These are phyloP conservation scores for Picochlorum sp. DNA, from an alignment of 139 green algal genomes.

Conservation along the genomic window DNA sequence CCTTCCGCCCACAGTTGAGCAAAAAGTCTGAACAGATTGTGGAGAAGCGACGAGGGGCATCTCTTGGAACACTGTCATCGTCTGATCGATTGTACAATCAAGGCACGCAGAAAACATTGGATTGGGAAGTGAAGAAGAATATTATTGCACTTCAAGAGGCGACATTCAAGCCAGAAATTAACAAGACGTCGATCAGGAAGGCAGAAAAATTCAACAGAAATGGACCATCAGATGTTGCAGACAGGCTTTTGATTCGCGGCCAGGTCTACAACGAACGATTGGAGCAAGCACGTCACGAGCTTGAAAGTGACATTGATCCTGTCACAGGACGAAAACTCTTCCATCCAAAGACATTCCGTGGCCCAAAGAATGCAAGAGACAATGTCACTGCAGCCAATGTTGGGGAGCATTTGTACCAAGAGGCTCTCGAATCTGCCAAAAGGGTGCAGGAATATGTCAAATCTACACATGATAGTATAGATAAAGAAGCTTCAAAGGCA, in stretches of 20 bases:
- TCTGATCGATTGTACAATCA: constrained; percentile 71
- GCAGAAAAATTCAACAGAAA: constrained; percentile 7
- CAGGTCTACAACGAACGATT: constrained; percentile 41
- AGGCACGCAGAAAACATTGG: constrained; percentile 33
- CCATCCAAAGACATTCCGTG: constrained; percentile 48
- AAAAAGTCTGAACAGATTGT: constrained; percentile 17
- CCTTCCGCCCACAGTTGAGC: constrained; percentile 58
- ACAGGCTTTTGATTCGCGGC: constrained; percentile 17
- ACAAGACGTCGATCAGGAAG: constrained; percentile 12
- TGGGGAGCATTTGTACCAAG: constrained; percentile 63
- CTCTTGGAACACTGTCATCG: background rate
- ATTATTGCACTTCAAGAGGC: constrained; percentile 59
- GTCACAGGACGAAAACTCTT: constrained; percentile 55
- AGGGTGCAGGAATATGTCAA: constrained; percentile 22
- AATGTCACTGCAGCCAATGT: constrained; percentile 18
- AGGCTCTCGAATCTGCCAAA: constrained; percentile 32
- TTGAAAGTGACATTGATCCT: constrained; percentile 42
- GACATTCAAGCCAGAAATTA: constrained; percentile 60
- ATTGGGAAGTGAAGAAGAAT: constrained; percentile 33
- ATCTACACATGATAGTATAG: constrained; percentile 10
- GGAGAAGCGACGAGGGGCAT: constrained; percentile 10
- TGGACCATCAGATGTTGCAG: background rate
- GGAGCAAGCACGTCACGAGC: constrained; percentile 27
- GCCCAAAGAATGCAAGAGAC: constrained; percentile 12
- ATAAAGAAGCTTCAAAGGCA: constrained; percentile 11